Conservation (phyloP, 306 rosid species). For the Gillenia trifoliata region DNA sequence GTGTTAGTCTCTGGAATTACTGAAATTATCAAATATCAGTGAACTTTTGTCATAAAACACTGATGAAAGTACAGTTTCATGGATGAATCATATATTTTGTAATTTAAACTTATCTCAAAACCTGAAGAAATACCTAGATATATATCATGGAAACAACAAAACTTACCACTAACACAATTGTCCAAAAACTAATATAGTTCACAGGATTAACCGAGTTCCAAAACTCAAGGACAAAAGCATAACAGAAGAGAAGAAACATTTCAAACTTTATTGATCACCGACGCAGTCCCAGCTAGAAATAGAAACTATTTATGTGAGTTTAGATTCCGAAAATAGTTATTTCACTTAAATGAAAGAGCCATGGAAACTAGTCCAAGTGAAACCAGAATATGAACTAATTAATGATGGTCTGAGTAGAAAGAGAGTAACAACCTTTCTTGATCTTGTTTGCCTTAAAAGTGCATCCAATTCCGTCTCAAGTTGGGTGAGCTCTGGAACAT, state of each 20-base stretch:
- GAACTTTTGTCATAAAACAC: not conserved
- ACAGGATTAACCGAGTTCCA: not conserved
- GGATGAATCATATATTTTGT: not conserved
- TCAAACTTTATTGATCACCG: not conserved
- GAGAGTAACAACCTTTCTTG: conserved; percentile 11
- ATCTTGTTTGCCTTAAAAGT: conserved; percentile 11
- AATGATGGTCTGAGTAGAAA: not conserved
- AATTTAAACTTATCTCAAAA: not conserved
- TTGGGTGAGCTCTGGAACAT: conserved; percentile 15
- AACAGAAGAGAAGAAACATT: not conserved
- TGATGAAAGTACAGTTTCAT: not conserved
- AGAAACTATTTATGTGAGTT: not conserved
- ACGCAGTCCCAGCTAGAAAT: not conserved
- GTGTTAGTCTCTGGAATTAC: not conserved
- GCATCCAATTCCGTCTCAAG: conserved; percentile 24
- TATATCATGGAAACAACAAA: not conserved
- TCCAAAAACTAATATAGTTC: not conserved
- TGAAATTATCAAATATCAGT: not conserved
- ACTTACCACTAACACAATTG: not conserved
- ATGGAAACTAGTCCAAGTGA: too few relatives aligned
- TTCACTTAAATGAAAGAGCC: too few relatives aligned
- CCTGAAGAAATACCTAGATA: not conserved
- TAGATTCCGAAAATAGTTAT: too few relatives aligned
- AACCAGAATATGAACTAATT: not conserved
- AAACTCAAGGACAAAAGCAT: not conserved